Percentiles rank a stretch among this genome's conserved stretches.
Conservation (phyloP, 768 basidiomycete genomes). For the Galerina sulciceps region DNA sequence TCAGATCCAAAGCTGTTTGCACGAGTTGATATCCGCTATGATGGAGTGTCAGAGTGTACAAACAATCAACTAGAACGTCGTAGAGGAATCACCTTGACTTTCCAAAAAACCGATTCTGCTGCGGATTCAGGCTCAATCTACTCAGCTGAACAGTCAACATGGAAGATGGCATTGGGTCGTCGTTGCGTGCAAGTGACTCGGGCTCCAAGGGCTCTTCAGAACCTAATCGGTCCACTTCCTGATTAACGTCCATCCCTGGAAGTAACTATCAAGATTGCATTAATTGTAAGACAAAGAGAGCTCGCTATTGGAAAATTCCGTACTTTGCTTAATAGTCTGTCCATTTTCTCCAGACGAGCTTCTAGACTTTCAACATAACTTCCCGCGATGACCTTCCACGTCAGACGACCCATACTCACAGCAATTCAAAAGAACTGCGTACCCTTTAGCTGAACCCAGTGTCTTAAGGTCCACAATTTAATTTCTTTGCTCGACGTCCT, state of each 20-base stretch:
- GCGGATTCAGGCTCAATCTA: conserved; percentile 40
- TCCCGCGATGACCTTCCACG: not conserved
- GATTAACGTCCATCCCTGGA: conserved; percentile 66
- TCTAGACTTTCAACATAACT: conserved; percentile 71
- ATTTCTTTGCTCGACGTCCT: not conserved
- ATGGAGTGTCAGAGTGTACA: not conserved
- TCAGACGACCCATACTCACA: conserved; percentile 33
- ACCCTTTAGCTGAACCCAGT: conserved; percentile 70
- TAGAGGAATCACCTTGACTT: conserved; percentile 40
- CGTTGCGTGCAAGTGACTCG: conserved; percentile 35
- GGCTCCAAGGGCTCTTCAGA: conserved; percentile 42
- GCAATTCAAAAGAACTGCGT: conserved; percentile 11
- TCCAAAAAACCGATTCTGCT: conserved; percentile 50
- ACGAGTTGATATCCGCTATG: conserved; percentile 53
- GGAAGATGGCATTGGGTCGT: conserved; percentile 32
- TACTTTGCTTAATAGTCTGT: conserved; percentile 60
- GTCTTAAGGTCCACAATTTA: conserved; percentile 31
- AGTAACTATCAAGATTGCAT: conserved; percentile 26
- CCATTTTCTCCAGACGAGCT: conserved; percentile 65
- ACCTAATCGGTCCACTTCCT: conserved; percentile 52
- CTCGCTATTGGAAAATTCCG: conserved; percentile 3
- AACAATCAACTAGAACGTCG: not conserved
- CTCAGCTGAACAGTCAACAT: conserved; percentile 36
- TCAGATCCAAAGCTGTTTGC: conserved; percentile 60
- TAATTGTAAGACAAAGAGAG: not conserved